Percentiles rank a stretch among this genome's conserved stretches.
phyloP scores from a whole-genome alignment of 495 filamentous ascomycete genomes.

The Bathelium albidoporum region DNA sequence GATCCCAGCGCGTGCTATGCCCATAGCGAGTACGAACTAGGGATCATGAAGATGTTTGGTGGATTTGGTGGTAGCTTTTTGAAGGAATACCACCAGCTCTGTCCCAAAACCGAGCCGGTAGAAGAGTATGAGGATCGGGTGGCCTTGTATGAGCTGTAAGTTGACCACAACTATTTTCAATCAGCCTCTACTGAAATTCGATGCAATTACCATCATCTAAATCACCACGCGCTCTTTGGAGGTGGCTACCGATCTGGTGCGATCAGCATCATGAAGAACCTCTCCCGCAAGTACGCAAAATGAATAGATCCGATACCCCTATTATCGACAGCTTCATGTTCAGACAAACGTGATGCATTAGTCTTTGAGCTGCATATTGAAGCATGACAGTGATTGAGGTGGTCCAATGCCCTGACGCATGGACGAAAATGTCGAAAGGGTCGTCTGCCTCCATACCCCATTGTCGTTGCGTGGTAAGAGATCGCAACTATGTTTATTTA shows the following conservation, averaged over 20 bases:
- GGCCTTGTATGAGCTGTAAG: slow-evolving; percentile 61
- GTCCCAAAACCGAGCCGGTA: slow-evolving; percentile 69
- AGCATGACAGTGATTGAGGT: too few relatives aligned
- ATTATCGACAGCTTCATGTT: too few relatives aligned
- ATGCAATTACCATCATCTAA: slow-evolving; percentile 75
- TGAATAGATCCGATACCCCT: background rate
- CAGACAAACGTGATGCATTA: too few relatives aligned
- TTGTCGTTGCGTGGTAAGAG: too few relatives aligned
- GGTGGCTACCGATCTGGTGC: slow-evolving; percentile 63
- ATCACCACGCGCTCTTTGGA: slow-evolving; percentile 78
- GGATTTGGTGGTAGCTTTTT: slow-evolving; percentile 68
- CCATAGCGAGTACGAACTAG: slow-evolving; percentile 82
- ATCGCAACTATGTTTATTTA: too few relatives aligned
- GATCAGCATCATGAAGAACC: slow-evolving; percentile 60
- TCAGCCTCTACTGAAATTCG: background rate
- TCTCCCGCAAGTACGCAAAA: slow-evolving; percentile 56
- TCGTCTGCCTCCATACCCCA: too few relatives aligned
- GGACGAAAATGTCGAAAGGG: too few relatives aligned
- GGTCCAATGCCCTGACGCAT: too few relatives aligned
- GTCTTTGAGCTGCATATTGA: too few relatives aligned
- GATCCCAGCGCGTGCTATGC: slow-evolving; percentile 72
- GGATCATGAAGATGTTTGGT: slow-evolving; percentile 95
- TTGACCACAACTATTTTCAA: background rate
- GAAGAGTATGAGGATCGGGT: slow-evolving; percentile 78
- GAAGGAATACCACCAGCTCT: slow-evolving; percentile 61